Conservation (phyloP, 305 asterid species). For the Fraxinus velutina region DNA sequence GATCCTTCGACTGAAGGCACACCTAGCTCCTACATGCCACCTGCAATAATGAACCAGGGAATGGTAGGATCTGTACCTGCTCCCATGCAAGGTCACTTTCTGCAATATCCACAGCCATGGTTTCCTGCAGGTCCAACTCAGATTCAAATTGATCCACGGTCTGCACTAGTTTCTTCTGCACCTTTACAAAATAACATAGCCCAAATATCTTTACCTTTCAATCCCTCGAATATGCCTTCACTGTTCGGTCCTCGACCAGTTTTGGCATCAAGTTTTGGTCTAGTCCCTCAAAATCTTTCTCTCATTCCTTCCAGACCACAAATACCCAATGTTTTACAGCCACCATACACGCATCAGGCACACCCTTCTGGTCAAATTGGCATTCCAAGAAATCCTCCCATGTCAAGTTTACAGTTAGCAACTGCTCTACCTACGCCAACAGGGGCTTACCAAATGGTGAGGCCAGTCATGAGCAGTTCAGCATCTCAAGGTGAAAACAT, state of each 20-base stretch:
- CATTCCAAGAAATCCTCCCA: slow-evolving; percentile 42
- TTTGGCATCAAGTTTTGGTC: slow-evolving; percentile 45
- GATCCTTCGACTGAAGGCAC: slow-evolving; percentile 32
- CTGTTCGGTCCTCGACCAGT: slow-evolving; percentile 47
- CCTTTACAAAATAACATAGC: slow-evolving; percentile 31
- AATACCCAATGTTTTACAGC: slow-evolving; percentile 33
- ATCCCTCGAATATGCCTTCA: slow-evolving; percentile 41
- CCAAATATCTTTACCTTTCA: slow-evolving; percentile 38
- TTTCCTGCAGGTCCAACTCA: slow-evolving; percentile 47
- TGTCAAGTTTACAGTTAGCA: slow-evolving; percentile 33
- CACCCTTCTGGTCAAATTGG: slow-evolving; percentile 42
- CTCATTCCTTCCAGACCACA: slow-evolving; percentile 38
- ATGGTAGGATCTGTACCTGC: slow-evolving; percentile 36
- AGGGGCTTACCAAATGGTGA: slow-evolving; percentile 34
- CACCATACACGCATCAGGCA: slow-evolving; percentile 40
- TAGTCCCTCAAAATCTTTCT: slow-evolving; percentile 46
- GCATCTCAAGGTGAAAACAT: slow-evolving; percentile 36
- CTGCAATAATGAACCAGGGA: slow-evolving; percentile 44
- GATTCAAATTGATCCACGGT: slow-evolving; percentile 27
- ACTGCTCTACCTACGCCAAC: slow-evolving; percentile 28
- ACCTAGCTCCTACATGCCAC: slow-evolving; percentile 27
- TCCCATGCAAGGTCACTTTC: slow-evolving; percentile 44
- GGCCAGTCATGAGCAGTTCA: slow-evolving; percentile 35
- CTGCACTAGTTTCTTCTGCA: slow-evolving; percentile 38
- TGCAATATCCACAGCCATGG: slow-evolving; percentile 60